Evolutionary conservation across 2,329 filamentous ascomycete genomes (phyloP).

Genomic region (Phyllachora maydis): DNA sequence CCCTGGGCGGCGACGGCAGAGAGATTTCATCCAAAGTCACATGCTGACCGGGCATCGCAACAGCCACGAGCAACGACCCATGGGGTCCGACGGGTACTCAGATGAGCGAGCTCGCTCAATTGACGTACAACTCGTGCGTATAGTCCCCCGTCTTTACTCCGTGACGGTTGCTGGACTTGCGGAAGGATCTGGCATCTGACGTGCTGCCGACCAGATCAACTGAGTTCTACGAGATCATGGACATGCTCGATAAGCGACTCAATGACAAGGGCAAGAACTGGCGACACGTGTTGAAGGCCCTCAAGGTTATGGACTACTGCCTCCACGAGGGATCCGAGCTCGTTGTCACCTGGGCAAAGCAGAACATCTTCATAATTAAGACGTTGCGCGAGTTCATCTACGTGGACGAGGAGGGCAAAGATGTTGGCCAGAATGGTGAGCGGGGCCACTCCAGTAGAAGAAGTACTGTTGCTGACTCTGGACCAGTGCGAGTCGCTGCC

Average conservation of each 20-base stretch:
- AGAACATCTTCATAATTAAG: constrained; percentile 98
- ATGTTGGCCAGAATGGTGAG: constrained; percentile 92
- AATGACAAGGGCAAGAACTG: constrained; percentile 99
- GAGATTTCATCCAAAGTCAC: too few relatives aligned
- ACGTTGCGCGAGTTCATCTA: constrained; percentile 94
- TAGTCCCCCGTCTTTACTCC: constrained; percentile 1
- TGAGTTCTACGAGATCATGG: constrained; percentile 99
- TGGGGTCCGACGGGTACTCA: constrained; percentile 96
- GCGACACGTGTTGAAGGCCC: constrained; percentile 90
- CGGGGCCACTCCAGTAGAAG: neutral
- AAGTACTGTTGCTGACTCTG: neutral
- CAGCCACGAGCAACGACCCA: constrained; percentile 95
- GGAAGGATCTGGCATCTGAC: constrained; percentile 1
- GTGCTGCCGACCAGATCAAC: constrained; percentile 43
- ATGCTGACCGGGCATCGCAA: constrained; percentile 3
- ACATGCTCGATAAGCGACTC: constrained; percentile 95
- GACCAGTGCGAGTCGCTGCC: constrained; percentile 72
- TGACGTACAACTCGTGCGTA: constrained; percentile 90
- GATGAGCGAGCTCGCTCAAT: constrained; percentile 95
- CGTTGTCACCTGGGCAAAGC: constrained; percentile 92
- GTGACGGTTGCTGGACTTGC: constrained; percentile 1
- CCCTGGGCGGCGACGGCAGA: too few relatives aligned
- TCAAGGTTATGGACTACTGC: constrained; percentile 96
- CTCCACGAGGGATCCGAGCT: constrained; percentile 92
- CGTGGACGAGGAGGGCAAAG: constrained; percentile 82